These are phyloP conservation scores for Scorias spongiosa DNA, from an alignment of 2,329 filamentous ascomycete species.

Conservation along the genomic window DNA sequence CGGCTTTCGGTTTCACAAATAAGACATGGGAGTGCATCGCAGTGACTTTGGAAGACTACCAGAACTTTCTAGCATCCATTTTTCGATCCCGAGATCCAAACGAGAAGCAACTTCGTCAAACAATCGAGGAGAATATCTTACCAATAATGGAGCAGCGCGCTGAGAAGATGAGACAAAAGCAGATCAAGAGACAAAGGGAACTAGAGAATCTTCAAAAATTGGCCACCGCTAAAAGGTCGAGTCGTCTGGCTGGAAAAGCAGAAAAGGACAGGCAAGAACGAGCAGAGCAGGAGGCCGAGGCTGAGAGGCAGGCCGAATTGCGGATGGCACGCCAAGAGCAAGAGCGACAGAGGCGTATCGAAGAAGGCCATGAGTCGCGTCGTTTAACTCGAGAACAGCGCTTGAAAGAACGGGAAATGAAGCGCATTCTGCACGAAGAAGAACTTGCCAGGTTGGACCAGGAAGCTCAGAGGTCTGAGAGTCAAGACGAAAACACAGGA, in stretches of 20 bases:
- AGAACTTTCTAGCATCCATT: constrained; percentile 53
- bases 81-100: constrained; percentile 67
- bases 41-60: constrained; percentile 64
- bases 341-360: constrained; percentile 47
- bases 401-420: constrained; percentile 69
- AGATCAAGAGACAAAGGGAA: constrained; percentile 63
- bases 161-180: constrained; percentile 53
- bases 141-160: constrained; percentile 70
- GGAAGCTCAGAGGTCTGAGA: constrained; percentile 14
- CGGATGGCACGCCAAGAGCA: constrained; percentile 44
- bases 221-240: constrained; percentile 87
- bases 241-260: constrained; percentile 65
- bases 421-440: constrained; percentile 70
- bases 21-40: constrained; percentile 87
- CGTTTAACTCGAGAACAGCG: constrained; percentile 75
- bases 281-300: constrained; percentile 53
- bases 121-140: constrained; percentile 62
- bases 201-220: constrained; percentile 69
- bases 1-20: constrained; percentile 46
- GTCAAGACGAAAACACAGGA: constrained; percentile 29
- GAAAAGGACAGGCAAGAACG: constrained; percentile 66
- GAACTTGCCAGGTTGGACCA: constrained; percentile 68
- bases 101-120: constrained; percentile 60
- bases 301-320: constrained; percentile 49
- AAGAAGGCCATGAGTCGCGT: constrained; percentile 61